Conservation (phyloP, 2,329 filamentous ascomycete genomes). For the Aureobasidium pullulans region DNA sequence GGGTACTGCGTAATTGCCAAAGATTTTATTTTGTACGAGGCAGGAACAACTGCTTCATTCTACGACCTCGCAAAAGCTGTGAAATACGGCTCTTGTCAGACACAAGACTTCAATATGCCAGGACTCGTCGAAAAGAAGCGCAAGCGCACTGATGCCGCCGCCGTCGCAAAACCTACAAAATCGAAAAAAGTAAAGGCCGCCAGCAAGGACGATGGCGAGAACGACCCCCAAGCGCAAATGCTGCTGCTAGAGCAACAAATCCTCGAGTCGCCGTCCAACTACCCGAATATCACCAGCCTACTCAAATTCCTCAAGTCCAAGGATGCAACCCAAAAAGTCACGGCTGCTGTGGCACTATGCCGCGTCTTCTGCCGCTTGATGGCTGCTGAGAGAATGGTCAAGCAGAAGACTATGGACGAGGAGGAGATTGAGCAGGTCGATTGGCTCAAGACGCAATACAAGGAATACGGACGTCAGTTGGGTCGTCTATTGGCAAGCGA, state of each 20-base stretch:
- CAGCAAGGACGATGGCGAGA: constrained; percentile 20
- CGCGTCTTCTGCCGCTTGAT: constrained; percentile 78
- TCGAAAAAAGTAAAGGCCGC: constrained; percentile 27
- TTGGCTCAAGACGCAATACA: constrained; percentile 71
- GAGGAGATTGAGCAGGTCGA: constrained; percentile 66
- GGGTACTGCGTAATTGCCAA: neutral
- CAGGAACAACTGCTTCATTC: neutral
- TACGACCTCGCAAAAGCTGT: neutral
- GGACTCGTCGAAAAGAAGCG: constrained; percentile 33
- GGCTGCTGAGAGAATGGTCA: constrained; percentile 61
- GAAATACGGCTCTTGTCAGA: neutral
- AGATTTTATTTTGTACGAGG: constrained; percentile 4
- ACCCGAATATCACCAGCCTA: constrained; percentile 78
- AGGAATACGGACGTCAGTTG: constrained; percentile 57
- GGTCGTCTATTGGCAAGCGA: constrained; percentile 53
- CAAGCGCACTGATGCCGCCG: constrained; percentile 29
- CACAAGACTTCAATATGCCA: constrained; percentile 26
- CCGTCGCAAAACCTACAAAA: constrained; percentile 25
- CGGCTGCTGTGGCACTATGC: constrained; percentile 71
- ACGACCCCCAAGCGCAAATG: constrained; percentile 58
- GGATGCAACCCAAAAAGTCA: constrained; percentile 48
- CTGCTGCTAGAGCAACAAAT: constrained; percentile 73
- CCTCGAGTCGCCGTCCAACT: constrained; percentile 77
- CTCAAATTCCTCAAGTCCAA: constrained; percentile 50
- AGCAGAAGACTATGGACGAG: constrained; percentile 58